Percentiles rank a stretch among this genome's conserved stretches.
Conservation (phyloP, 169 alveolate genomes). For the Plasmodium chabaudi region DNA sequence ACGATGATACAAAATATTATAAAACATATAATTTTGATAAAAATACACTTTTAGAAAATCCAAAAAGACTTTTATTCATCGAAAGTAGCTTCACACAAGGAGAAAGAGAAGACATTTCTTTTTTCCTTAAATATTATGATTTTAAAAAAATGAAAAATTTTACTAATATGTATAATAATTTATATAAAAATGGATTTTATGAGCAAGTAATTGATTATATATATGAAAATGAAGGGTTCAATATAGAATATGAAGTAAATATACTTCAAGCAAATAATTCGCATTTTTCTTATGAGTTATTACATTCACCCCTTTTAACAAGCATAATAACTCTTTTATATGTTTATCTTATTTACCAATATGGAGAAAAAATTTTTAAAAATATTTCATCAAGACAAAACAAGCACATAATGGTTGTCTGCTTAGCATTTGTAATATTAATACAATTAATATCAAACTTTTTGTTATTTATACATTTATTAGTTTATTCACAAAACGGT, state of each 20-base stretch:
- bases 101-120: constrained; percentile 54
- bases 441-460: constrained; percentile 59
- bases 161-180: constrained; percentile 68
- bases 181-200: constrained; percentile 62
- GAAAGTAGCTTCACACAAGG: constrained; percentile 47
- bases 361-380: constrained; percentile 52
- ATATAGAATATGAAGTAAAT: constrained; percentile 58
- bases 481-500: constrained; percentile 65
- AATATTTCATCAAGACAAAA: constrained; percentile 37
- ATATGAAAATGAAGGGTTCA: constrained; percentile 67
- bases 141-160: constrained; percentile 65
- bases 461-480: constrained; percentile 51
- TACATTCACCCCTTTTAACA: constrained; percentile 56
- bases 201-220: constrained; percentile 65
- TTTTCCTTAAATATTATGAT: constrained; percentile 49
- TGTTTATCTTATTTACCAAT: constrained; percentile 37
- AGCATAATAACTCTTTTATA: constrained; percentile 50
- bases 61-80: constrained; percentile 65
- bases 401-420: constrained; percentile 52
- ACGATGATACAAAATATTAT: constrained; percentile 8
- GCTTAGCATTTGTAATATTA: constrained; percentile 52
- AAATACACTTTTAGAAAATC: constrained; percentile 64
- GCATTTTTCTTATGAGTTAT: constrained; percentile 64
- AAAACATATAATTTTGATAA: constrained; percentile 47
- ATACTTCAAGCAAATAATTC: constrained; percentile 65